Base-by-base conservation (phyloP, 2,329 filamentous ascomycete species). In the Periconia digitata region DNA sequence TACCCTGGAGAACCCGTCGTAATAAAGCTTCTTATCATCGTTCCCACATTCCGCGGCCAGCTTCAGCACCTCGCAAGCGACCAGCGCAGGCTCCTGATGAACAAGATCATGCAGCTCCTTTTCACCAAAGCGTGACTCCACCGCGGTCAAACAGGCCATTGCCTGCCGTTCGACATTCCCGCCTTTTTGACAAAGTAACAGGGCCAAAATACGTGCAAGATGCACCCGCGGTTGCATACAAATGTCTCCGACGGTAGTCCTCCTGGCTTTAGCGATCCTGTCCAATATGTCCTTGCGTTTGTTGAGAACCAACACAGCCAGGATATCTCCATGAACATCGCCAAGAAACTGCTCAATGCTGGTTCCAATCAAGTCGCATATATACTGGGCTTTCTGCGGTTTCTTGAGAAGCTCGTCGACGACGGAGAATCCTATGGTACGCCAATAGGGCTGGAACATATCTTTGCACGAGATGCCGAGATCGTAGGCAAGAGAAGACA, bases 391-490 rank as follows among this genome's bases (percentile, higher is more conserved):
- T 63, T 92, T 87, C 60, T 94, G 89, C n/a, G 94, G 92, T 40
- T 87, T 83, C 40, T 82, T 79, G 18, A 86, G 79, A 51, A 97
- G 80, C 59, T 96, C 90, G 66, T 91, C 92, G 22, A 94, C 86
- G 2, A 90, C 85, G 42, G 86, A 82, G 50, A 92, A 87, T 0
- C 90, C 92, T 38, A 99, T 78, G 23, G 83, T 92, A 56, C 85
- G 84, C 92, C 92, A 97, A 69, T 91, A 97, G 0, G 92, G 91
- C 46, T 86, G 84, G 47, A 97, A 86, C 0, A 99, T 75, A 15
- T 85, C 83, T 22, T 81, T 79, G 2, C 86, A 80, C 1, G 83
- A 86, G 32, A 83, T 77, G 3, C 79, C 77, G 35, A 85, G 80
- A 40, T 79, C 75, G 43, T 86, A 81, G 1, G 91, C 87, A 41